These are phyloP conservation scores for Pichia heedii DNA, from an alignment of 805 yeast genomes.

Conservation along the genomic window DNA sequence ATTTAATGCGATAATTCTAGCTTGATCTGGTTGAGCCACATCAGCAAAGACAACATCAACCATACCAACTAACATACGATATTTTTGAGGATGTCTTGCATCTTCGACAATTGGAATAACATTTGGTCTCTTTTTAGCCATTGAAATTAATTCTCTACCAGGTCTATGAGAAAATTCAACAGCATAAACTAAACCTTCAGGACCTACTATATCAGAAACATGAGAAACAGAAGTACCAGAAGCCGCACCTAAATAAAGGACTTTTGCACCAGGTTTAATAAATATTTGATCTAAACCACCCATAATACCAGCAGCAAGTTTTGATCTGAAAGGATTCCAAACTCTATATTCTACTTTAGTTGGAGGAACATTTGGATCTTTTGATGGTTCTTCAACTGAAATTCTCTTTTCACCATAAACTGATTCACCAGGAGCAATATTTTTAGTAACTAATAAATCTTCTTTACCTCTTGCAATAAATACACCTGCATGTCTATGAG, in stretches of 20 bases:
- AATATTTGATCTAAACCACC: constrained; percentile 98
- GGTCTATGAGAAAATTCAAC: constrained; percentile 99
- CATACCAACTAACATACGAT: constrained; percentile 98
- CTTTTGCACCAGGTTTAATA: constrained; percentile 97
- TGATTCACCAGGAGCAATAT: constrained; percentile 95
- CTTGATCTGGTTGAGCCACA: constrained; percentile 99
- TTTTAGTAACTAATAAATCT: constrained; percentile 94
- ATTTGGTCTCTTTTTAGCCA: constrained; percentile 99
- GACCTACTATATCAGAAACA: constrained; percentile 97
- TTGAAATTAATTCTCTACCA: constrained; percentile 96
- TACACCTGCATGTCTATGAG: constrained; percentile 98
- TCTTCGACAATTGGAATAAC: constrained; percentile 98
- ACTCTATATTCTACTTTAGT: constrained; percentile 98
- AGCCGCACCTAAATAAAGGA: constrained; percentile 96
- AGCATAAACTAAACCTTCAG: constrained; percentile 97
- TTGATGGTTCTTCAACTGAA: constrained; percentile 85
- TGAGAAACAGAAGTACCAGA: constrained; percentile 99
- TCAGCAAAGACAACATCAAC: constrained; percentile 98
- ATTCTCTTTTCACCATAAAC: constrained; percentile 98
- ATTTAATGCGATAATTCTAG: constrained; percentile 98
- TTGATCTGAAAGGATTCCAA: constrained; percentile 99
- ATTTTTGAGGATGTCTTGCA: constrained; percentile 99
- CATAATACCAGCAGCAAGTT: constrained; percentile 99
- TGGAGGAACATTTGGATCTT: constrained; percentile 78
- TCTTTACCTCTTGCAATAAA: constrained; percentile 99